Evolutionary conservation across 495 filamentous ascomycete genomes (phyloP).

Genomic region (Xylaria grammica): DNA sequence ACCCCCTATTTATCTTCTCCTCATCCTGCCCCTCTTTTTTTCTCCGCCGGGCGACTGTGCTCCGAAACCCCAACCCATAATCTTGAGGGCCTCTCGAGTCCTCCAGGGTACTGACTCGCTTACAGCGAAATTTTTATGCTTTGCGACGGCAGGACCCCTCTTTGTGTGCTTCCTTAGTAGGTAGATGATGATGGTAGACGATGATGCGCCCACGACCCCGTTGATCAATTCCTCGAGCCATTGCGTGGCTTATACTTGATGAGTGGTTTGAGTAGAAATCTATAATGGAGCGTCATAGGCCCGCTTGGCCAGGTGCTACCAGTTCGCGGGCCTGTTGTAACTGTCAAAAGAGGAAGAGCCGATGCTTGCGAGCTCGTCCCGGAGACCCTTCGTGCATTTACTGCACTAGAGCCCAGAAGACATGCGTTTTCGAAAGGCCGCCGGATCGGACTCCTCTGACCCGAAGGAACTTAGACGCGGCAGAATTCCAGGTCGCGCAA

Average conservation of each 20-base stretch:
- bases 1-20: no score
- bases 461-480: conserved; percentile 41
- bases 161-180: no score
- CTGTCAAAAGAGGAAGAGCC: conserved; percentile 12
- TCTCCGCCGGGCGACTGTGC: conserved; percentile 3
- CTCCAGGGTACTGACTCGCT: no score
- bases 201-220: neutral
- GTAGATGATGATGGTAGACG: no score
- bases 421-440: conserved; percentile 36
- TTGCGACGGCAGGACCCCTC: no score
- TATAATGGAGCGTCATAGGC: neutral
- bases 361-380: conserved; percentile 28
- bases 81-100: no score
- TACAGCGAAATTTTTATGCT: no score
- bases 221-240: neutral
- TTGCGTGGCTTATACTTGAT: neutral
- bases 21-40: neutral
- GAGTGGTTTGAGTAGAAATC: neutral
- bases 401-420: conserved; percentile 33
- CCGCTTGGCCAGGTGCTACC: neutral
- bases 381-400: conserved; percentile 39
- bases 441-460: conserved; percentile 42
- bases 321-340: conserved; percentile 6
- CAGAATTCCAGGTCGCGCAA: conserved; percentile 36
- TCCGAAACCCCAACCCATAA: neutral